phyloP scores from a whole-genome alignment of 768 basidiomycete genomes.

The Naganishia antarctica region DNA sequence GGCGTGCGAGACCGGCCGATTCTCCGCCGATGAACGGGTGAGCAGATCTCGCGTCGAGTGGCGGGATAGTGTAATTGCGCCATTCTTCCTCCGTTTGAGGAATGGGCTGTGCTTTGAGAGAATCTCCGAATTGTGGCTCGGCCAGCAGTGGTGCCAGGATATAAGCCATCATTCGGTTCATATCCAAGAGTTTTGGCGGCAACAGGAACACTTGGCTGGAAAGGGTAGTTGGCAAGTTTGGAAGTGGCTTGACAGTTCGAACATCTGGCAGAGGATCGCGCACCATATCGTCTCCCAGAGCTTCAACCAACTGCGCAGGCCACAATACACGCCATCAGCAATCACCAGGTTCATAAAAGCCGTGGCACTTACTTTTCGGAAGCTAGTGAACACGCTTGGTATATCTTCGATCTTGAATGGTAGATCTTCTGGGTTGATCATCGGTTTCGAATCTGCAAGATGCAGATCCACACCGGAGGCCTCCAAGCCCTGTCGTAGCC shows the following conservation, averaged over 20 bases:
- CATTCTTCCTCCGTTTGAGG: conserved; percentile 17
- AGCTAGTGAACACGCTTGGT: conserved; percentile 52
- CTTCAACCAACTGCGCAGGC: conserved; percentile 43
- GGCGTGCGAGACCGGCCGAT: conserved; percentile 40
- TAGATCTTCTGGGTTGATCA: conserved; percentile 45
- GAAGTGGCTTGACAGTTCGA: conserved; percentile 41
- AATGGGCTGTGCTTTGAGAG: conserved; percentile 3
- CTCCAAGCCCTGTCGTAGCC: conserved; percentile 17
- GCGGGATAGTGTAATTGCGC: conserved; percentile 15
- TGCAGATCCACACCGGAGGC: conserved; percentile 25
- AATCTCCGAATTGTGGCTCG: conserved; percentile 36
- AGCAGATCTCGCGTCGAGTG: conserved; percentile 35
- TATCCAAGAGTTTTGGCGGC: conserved; percentile 21
- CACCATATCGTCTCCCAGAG: conserved; percentile 47
- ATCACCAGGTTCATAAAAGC: neutral
- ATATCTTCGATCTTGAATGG: conserved; percentile 43
- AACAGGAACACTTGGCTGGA: conserved; percentile 22
- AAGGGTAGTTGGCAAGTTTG: conserved; percentile 18
- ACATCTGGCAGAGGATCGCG: conserved; percentile 39
- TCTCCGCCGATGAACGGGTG: conserved; percentile 50
- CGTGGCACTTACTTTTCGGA: conserved; percentile 43
- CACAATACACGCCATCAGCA: neutral
- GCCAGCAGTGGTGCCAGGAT: conserved; percentile 39
- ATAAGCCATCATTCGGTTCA: conserved; percentile 22
- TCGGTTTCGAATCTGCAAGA: conserved; percentile 41